Evolutionary conservation across 2,329 filamentous ascomycete species (phyloP).

Genomic region (Pyrenophora teres): DNA sequence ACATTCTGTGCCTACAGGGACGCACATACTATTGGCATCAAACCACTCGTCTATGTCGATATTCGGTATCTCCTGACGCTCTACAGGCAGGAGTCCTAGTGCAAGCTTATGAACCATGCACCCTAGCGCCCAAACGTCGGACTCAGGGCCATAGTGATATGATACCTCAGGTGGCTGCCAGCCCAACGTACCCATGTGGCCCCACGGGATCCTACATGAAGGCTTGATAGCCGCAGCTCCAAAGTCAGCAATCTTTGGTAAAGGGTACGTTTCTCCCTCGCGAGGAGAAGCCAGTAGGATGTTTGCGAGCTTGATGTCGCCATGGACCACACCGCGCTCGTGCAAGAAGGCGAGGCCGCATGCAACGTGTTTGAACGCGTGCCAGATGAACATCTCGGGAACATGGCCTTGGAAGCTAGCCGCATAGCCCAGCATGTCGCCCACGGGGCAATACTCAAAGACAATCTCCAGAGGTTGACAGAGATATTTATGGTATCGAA

Average conservation of each 20-base stretch:
- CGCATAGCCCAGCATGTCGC: neutral
- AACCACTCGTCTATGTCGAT: neutral
- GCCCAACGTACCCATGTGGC: neutral
- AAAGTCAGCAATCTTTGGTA: conserved; percentile 6
- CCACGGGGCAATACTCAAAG: conserved; percentile 1
- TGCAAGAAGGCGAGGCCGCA: conserved; percentile 15
- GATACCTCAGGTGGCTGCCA: neutral
- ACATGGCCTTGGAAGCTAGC: neutral
- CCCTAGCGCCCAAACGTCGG: neutral
- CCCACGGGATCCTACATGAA: neutral
- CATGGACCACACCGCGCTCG: conserved; percentile 8
- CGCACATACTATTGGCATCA: neutral
- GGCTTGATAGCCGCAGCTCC: neutral
- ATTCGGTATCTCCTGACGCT: neutral
- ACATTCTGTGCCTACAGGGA: neutral
- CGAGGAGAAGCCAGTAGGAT: conserved; percentile 13
- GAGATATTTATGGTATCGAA: neutral
- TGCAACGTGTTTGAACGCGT: conserved; percentile 5
- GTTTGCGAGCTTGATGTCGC: conserved; percentile 10
- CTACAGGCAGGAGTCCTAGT: neutral
- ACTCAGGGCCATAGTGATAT: neutral
- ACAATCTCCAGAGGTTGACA: neutral
- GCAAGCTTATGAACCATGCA: neutral
- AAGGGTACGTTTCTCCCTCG: neutral
- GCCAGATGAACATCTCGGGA: conserved; percentile 1